phyloP scores from a whole-genome alignment of 1,139 yeast species.

The Debaryomycetaceae sp. region DNA sequence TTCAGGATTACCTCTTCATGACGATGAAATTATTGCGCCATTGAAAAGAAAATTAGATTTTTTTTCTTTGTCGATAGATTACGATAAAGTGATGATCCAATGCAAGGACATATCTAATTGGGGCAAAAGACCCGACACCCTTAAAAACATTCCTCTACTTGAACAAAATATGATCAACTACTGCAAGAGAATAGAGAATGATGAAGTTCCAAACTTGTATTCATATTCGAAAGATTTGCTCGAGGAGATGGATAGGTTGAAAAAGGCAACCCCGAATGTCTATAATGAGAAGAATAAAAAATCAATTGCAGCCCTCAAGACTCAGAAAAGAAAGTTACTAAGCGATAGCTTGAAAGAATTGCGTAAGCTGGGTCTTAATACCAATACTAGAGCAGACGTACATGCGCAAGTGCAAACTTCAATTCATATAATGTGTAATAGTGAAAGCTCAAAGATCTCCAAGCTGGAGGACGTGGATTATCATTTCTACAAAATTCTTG shows the following conservation, averaged over 20 bases:
- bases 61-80: conserved; percentile 12
- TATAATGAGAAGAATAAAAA: conserved; percentile 75
- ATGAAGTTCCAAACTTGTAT: conserved; percentile 37
- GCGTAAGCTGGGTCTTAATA: conserved; percentile 69
- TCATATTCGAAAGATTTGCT: conserved; percentile 54
- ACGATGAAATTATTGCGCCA: conserved; percentile 6
- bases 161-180: conserved; percentile 54
- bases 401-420: conserved; percentile 60
- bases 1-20: conserved; percentile 43
- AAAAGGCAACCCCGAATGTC: conserved; percentile 72
- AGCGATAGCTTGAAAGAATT: conserved; percentile 76
- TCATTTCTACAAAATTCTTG: conserved; percentile 68
- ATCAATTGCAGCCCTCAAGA: conserved; percentile 64
- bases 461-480: conserved; percentile 49
- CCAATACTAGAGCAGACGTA: conserved; percentile 62
- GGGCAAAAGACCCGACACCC: conserved; percentile 52
- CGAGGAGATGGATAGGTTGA: conserved; percentile 58
- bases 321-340: conserved; percentile 73
- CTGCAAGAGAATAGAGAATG: conserved; percentile 30
- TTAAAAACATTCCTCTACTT: conserved; percentile 50
- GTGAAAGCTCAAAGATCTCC: conserved; percentile 41
- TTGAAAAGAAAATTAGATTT: conserved; percentile 6
- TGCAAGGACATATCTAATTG: conserved; percentile 39
- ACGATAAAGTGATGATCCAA: conserved; percentile 10
- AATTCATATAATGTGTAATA: conserved; percentile 56